Conservation (phyloP, 2,329 filamentous ascomycete species). For the Sordariomycetes sp. region DNA sequence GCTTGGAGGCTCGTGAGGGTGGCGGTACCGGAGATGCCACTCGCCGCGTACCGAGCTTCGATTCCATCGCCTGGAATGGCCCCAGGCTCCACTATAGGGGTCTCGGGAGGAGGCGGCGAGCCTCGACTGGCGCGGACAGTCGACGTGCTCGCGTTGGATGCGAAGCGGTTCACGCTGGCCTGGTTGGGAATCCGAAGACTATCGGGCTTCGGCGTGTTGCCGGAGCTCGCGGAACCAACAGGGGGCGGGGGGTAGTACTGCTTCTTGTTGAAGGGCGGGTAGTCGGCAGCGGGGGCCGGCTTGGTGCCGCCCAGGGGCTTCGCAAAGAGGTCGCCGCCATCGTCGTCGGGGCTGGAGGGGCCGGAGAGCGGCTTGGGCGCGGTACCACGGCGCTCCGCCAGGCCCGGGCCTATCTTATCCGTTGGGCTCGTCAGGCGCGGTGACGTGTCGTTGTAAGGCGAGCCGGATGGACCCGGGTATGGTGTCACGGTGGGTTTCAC, state of each 20-base stretch:
- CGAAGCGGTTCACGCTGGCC: conserved; percentile 42
- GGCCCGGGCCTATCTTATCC: conserved; percentile 45
- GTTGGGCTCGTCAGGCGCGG: conserved; percentile 40
- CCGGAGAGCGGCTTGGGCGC: conserved; percentile 72
- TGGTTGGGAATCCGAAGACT: conserved; percentile 25
- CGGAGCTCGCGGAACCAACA: conserved; percentile 17
- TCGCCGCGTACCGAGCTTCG: conserved; percentile 80
- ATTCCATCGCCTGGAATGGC: conserved; percentile 66
- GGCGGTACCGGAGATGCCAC: conserved; percentile 75
- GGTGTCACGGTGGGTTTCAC: conserved; percentile 20
- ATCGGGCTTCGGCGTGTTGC: conserved; percentile 11
- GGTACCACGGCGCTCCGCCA: conserved; percentile 75
- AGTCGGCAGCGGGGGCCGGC: conserved; percentile 17
- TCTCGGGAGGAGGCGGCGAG: conserved; percentile 90
- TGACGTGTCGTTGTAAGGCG: conserved; percentile 33
- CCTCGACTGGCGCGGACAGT: conserved; percentile 86
- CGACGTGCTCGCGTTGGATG: conserved; percentile 81
- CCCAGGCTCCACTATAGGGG: conserved; percentile 64
- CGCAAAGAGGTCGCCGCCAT: conserved; percentile 63
- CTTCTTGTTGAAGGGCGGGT: conserved; percentile 39
- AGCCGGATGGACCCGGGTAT: conserved; percentile 27
- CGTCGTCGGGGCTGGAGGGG: conserved; percentile 62
- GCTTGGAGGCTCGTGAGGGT: conserved; percentile 61
- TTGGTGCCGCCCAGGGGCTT: conserved; percentile 31
- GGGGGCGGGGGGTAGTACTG: conserved; percentile 46